Evolutionary conservation across 176 grass and related monocot genomes (phyloP), one percentile per base, ranked within the genome.

Genomic region (Hsuehochloa calcarea): DNA sequence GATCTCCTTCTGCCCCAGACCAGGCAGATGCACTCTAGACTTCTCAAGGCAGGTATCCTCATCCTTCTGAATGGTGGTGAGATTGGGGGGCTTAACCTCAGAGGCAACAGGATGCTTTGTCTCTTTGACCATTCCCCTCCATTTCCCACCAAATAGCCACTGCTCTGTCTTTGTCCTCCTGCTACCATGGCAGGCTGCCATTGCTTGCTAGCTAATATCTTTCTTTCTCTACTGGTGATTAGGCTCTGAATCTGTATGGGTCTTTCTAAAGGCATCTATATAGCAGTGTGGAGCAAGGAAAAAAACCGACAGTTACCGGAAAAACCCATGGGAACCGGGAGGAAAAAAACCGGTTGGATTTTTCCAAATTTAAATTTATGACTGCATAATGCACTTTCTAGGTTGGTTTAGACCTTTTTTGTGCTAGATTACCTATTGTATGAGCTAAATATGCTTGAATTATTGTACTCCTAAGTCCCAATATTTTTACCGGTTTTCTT

Each of bases 101-200:
- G 84, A 80, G 65, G 75, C 47, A 82, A 59, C 78, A 75, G 55
- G 45, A 58, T 82, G 64, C 3, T 20, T 75, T 63, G 71, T 44
- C 78, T 90, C 88, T 64, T 86, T 90, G 29, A 68, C 27, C 38
- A 38, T 31, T 66, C 83, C 79, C 56, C 79, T 86, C 79, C 88
- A 90, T 65, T 35, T 90, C 15, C 79, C 27, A 90, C 84, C 56
- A 49, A 90, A 90, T 5, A 90, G 56, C 79, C 84, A 90, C 37
- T 82, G 72, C 40, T 82, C 72, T 54, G 78, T 60, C 84, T 78
- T 90, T 10, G 79, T 58, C 78, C 58, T 86, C 72, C 88, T 86
- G 38, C 65, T 77, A 14, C 78, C 56, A 13, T 82, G 72, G 16
- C 26, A 72, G 7, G 65, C 20, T 47, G 78, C 88, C 88, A 90